These are phyloP conservation scores for Curvularia eragrostidis DNA, from an alignment of 2,329 filamentous ascomycete species.

Conservation along the genomic window DNA sequence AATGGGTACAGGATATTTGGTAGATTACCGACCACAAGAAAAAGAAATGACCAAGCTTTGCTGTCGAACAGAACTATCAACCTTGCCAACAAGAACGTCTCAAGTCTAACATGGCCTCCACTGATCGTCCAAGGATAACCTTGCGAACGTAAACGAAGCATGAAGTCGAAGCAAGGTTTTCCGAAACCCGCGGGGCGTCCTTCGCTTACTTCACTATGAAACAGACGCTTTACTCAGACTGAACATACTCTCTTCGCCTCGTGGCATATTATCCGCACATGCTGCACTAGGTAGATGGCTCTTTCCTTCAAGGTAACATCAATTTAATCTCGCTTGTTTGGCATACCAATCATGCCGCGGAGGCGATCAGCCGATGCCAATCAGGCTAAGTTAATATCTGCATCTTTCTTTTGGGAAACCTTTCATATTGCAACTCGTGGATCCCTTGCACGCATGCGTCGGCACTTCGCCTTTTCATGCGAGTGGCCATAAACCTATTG, in stretches of 20 bases:
- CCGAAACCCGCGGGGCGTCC: conserved; percentile 12
- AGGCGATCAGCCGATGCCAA: conserved; percentile 15
- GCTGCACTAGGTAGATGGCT: not conserved
- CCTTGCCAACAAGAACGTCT: not conserved
- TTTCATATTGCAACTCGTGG: conserved; percentile 9
- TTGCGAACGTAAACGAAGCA: not conserved
- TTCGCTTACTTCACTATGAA: conserved; percentile 9
- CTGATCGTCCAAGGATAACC: not conserved
- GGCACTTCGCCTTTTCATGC: conserved; percentile 19
- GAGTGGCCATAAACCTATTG: conserved; percentile 9
- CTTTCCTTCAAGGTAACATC: not conserved
- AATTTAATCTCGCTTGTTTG: conserved; percentile 10
- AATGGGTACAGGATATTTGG: not conserved
- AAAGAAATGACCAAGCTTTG: not conserved
- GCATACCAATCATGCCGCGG: not conserved
- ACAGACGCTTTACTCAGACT: conserved; percentile 16
- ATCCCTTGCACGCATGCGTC: conserved; percentile 8
- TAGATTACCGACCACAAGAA: not conserved
- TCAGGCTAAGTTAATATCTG: not conserved
- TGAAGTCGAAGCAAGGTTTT: conserved; percentile 24
- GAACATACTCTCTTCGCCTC: conserved; percentile 1
- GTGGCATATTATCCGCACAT: conserved; percentile 9
- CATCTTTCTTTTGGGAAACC: conserved; percentile 2
- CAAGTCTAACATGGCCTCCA: not conserved
- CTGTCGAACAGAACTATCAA: not conserved